phyloP scores from a whole-genome alignment of 2,329 filamentous ascomycete genomes.

The Fusarium multiceps region DNA sequence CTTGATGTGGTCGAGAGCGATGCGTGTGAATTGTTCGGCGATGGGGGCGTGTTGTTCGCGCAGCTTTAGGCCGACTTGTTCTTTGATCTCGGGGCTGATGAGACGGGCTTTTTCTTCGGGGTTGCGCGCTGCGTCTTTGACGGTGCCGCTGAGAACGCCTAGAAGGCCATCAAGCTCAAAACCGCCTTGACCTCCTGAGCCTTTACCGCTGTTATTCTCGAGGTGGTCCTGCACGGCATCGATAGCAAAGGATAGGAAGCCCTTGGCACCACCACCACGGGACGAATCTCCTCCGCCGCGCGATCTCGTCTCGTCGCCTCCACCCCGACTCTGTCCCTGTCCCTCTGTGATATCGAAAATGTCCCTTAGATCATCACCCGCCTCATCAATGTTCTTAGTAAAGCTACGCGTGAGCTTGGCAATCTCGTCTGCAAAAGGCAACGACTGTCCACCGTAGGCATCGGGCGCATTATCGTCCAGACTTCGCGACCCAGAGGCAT shows the following conservation, averaged over 20 bases:
- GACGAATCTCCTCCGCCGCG: slow-evolving; percentile 45
- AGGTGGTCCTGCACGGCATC: slow-evolving; percentile 56
- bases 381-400: slow-evolving; percentile 54
- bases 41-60: slow-evolving; percentile 56
- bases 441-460: slow-evolving; percentile 54
- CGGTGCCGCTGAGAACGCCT: slow-evolving; percentile 55
- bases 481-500: slow-evolving; percentile 35
- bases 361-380: slow-evolving; percentile 56
- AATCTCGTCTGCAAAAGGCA: slow-evolving; percentile 61
- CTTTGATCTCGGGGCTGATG: slow-evolving; percentile 61
- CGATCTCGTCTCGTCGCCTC: slow-evolving; percentile 40
- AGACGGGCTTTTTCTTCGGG: slow-evolving; percentile 59
- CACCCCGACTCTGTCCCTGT: slow-evolving; percentile 16
- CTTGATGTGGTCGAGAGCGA: slow-evolving; percentile 61
- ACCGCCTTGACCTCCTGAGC: slow-evolving; percentile 43
- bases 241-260: slow-evolving; percentile 57
- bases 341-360: slow-evolving; percentile 58
- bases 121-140: slow-evolving; percentile 58
- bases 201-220: slow-evolving; percentile 44
- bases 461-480: slow-evolving; percentile 53
- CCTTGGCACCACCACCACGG: slow-evolving; percentile 47
- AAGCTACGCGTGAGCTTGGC: slow-evolving; percentile 56
- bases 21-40: slow-evolving; percentile 59
- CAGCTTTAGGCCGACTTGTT: slow-evolving; percentile 55
- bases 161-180: slow-evolving; percentile 58